Evolutionary conservation across 108 stramenopile genomes (phyloP).

Genomic region (Nitzschia sp.): DNA sequence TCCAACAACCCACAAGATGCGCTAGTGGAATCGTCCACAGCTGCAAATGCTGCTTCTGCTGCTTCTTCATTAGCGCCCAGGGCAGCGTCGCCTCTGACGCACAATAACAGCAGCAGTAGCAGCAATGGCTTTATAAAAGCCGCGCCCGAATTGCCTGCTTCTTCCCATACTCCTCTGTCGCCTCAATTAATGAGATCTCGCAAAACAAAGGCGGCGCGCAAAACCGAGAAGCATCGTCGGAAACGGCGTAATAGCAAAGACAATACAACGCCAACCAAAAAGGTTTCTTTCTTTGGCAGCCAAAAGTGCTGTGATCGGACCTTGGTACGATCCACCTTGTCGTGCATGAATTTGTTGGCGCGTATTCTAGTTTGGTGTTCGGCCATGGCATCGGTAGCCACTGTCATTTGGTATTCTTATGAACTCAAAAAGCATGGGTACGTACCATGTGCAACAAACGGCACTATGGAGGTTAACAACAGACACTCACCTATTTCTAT

Average conservation of each 20-base stretch:
- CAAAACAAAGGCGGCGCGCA: neutral
- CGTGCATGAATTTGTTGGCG: slow-evolving; percentile 77
- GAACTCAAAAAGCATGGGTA: slow-evolving; percentile 83
- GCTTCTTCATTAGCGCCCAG: too few relatives aligned
- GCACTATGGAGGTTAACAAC: too few relatives aligned
- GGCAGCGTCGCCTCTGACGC: too few relatives aligned
- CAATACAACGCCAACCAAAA: too few relatives aligned
- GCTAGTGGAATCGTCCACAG: neutral
- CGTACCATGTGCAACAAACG: slow-evolving; percentile 24
- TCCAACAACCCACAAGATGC: slow-evolving; percentile 16
- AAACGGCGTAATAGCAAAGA: too few relatives aligned
- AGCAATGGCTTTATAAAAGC: neutral
- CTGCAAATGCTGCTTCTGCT: neutral
- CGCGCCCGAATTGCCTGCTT: neutral
- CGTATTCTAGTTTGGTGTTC: slow-evolving; percentile 66
- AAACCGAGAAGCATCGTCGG: neutral
- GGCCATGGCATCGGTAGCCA: slow-evolving; percentile 54
- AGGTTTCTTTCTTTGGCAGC: too few relatives aligned
- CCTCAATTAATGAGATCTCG: neutral
- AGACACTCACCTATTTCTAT: slow-evolving; percentile 5
- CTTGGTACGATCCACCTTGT: slow-evolving; percentile 50
- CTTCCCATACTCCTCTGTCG: neutral
- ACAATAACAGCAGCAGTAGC: neutral
- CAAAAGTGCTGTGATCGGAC: slow-evolving; percentile 27
- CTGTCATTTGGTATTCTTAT: slow-evolving; percentile 78